phyloP scores from a whole-genome alignment of 768 basidiomycete genomes.

The Saitozyma podzolica region DNA sequence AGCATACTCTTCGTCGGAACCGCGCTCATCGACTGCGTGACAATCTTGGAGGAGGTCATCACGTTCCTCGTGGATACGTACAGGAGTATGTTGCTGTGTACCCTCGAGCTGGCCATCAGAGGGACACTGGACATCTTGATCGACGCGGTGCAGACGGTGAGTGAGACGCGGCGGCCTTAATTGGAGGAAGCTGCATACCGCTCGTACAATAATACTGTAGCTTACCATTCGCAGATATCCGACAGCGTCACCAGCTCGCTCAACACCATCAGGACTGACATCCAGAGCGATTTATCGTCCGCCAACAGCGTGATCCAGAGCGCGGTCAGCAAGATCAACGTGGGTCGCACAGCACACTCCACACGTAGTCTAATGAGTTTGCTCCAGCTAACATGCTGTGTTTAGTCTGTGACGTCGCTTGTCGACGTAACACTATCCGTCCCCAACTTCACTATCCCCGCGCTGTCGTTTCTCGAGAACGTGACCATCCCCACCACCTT shows the following conservation, averaged over 20 bases:
- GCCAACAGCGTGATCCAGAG: constrained; percentile 69
- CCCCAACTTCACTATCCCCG: constrained; percentile 74
- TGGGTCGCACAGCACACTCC: constrained; percentile 15
- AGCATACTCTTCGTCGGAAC: constrained; percentile 74
- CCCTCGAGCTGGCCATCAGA: constrained; percentile 81
- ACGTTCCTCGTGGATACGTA: constrained; percentile 91
- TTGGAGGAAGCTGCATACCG: neutral
- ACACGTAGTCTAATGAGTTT: neutral
- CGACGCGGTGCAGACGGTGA: constrained; percentile 76
- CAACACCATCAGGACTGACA: constrained; percentile 63
- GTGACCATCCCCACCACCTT: constrained; percentile 78
- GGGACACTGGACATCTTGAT: constrained; percentile 79
- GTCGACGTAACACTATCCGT: constrained; percentile 60
- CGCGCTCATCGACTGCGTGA: constrained; percentile 66
- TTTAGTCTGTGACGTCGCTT: constrained; percentile 62
- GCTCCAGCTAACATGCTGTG: constrained; percentile 3
- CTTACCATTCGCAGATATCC: constrained; percentile 61
- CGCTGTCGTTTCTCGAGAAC: constrained; percentile 70
- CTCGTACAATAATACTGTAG: neutral
- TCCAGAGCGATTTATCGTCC: constrained; percentile 67
- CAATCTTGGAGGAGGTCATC: constrained; percentile 80
- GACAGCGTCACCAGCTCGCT: constrained; percentile 65
- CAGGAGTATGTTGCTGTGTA: constrained; percentile 89
- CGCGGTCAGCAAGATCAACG: constrained; percentile 70
- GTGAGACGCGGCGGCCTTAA: constrained; percentile 31